Evolutionary conservation across 306 rosid genomes (phyloP).

Genomic region (Lotus japonicus): DNA sequence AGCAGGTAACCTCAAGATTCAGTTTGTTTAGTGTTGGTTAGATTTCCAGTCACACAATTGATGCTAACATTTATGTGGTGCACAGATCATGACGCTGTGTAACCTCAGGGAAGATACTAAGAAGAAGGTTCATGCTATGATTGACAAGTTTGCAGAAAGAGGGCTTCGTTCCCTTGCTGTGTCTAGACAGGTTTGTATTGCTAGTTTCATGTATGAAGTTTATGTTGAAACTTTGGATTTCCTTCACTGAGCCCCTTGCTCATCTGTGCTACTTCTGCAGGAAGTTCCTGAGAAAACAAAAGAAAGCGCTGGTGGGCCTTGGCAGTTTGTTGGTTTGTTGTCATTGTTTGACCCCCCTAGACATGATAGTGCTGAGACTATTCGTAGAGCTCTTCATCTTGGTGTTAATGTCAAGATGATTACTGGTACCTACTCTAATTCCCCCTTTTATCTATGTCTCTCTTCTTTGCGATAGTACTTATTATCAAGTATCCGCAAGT

Average conservation of each 20-base stretch:
- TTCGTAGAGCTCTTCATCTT: constrained; percentile 88
- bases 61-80: constrained; percentile 16
- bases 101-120: constrained; percentile 78
- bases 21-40: background rate
- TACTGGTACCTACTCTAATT: constrained; percentile 54
- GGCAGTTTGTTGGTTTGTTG: constrained; percentile 95
- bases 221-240: background rate
- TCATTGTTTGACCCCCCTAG: constrained; percentile 95
- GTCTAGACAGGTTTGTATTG: constrained; percentile 74
- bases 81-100: constrained; percentile 68
- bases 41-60: background rate
- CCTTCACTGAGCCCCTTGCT: background rate
- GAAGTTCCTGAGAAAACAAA: constrained; percentile 79
- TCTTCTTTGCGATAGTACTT: background rate
- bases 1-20: constrained; percentile 55
- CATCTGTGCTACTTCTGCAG: constrained; percentile 31
- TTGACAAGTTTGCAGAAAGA: constrained; percentile 94
- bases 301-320: constrained; percentile 71
- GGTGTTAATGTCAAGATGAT: constrained; percentile 99
- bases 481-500: background rate
- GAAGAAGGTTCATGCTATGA: constrained; percentile 59
- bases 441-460: background rate
- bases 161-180: constrained; percentile 97
- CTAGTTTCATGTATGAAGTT: background rate
- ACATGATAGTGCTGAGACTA: constrained; percentile 98